Evolutionary conservation across 2,329 filamentous ascomycete species (phyloP).

Genomic region (Apiospora rasikravindrae): DNA sequence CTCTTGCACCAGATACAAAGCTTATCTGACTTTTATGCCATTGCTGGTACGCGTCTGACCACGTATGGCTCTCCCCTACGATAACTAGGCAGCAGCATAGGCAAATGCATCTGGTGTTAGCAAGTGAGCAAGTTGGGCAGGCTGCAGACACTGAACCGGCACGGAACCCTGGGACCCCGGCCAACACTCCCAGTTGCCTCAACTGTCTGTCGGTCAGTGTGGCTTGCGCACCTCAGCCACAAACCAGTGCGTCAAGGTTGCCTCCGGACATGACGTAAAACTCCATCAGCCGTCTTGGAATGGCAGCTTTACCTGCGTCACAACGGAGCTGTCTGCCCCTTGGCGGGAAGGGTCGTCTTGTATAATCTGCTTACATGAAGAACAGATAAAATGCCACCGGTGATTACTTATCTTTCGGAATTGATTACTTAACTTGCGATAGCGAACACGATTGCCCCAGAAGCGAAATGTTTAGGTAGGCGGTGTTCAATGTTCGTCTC

Average conservation of each 20-base stretch:
- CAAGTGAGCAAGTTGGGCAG: not conserved
- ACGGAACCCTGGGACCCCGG: not conserved
- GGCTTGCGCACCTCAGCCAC: not conserved
- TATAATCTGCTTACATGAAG: not conserved
- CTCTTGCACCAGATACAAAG: not conserved
- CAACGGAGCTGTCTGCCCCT: not conserved
- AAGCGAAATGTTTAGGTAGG: not conserved
- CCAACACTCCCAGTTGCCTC: not conserved
- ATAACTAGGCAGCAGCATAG: not conserved
- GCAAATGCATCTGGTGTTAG: not conserved
- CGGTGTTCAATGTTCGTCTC: not conserved
- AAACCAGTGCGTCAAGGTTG: slow-evolving; percentile 6
- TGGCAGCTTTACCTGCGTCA: slow-evolving; percentile 1
- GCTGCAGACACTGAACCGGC: not conserved
- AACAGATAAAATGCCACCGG: too few species aligned
- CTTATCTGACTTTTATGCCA: not conserved
- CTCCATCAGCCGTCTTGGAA: not conserved
- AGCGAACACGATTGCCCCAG: not conserved
- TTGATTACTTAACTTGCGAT: not conserved
- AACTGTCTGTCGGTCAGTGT: not conserved
- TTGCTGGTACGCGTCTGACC: not conserved
- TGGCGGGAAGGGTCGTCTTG: not conserved
- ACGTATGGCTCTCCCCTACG: not conserved
- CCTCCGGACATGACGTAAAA: slow-evolving; percentile 1
- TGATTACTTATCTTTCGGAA: not conserved